phyloP scores from a whole-genome alignment of 805 yeast genomes.

The Limtongozyma cylindracea region DNA sequence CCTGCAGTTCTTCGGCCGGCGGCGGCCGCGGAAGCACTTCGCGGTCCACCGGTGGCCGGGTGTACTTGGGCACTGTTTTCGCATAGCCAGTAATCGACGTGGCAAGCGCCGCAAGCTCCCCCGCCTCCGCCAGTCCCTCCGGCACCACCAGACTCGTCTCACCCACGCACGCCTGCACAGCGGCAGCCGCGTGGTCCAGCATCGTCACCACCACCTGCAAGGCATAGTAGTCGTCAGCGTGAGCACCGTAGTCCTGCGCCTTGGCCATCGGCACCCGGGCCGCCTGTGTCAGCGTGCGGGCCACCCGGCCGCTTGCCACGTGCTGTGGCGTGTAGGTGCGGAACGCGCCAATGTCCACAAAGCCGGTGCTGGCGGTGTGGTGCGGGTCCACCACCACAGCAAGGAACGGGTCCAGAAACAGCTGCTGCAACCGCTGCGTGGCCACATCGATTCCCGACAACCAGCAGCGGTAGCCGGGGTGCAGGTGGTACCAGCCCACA shows the following conservation, averaged over 20 bases:
- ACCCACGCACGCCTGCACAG: too few species aligned
- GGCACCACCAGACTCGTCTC: too few species aligned
- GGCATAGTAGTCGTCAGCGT: constrained; percentile 44
- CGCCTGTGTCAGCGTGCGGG: constrained; percentile 6
- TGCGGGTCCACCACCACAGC: constrained; percentile 79
- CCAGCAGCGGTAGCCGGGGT: constrained; percentile 97
- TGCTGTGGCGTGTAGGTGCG: constrained; percentile 22
- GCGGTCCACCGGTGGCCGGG: too few species aligned
- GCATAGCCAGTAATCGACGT: too few species aligned
- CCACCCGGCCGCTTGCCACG: constrained; percentile 3
- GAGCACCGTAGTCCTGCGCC: constrained; percentile 41
- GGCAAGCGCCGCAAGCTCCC: too few species aligned
- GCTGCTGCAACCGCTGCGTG: constrained; percentile 68
- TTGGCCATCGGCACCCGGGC: constrained; percentile 7
- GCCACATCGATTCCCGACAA: constrained; percentile 79
- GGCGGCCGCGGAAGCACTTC: too few species aligned
- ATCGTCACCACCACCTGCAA: too few species aligned
- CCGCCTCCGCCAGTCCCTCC: too few species aligned
- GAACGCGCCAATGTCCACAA: constrained; percentile 73
- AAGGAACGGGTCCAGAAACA: constrained; percentile 74
- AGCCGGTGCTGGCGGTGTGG: constrained; percentile 31
- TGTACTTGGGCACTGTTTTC: too few species aligned
- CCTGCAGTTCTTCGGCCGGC: too few species aligned
- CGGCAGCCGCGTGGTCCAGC: too few species aligned
- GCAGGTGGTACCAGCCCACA: constrained; percentile 95